phyloP scores from a whole-genome alignment of 2,329 filamentous ascomycete species.

The Celoporthe dispersa region DNA sequence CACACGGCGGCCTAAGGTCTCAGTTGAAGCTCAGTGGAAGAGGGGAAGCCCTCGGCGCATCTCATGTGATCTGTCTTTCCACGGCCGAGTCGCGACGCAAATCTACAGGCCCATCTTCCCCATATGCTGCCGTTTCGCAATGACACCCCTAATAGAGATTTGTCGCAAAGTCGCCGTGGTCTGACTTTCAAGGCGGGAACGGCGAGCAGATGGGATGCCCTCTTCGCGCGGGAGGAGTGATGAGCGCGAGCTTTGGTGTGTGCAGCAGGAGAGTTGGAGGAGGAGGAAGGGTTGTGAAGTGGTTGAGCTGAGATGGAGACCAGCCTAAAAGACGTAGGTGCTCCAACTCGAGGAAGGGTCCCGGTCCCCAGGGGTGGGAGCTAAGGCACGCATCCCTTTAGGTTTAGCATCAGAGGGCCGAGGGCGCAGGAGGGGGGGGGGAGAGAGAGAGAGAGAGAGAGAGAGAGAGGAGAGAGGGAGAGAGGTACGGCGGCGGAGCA shows the following conservation, averaged over 20 bases:
- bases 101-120: slow-evolving; percentile 29
- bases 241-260: background rate
- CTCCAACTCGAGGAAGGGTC: slow-evolving; percentile 10
- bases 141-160: background rate
- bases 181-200: background rate
- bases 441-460: background rate
- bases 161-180: background rate
- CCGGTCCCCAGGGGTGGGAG: slow-evolving; percentile 15
- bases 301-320: slow-evolving; percentile 19
- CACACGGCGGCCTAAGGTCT: background rate
- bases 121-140: slow-evolving; percentile 9
- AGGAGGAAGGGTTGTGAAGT: slow-evolving; percentile 13
- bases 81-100: slow-evolving; percentile 21
- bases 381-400: slow-evolving; percentile 6
- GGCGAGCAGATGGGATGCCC: slow-evolving; percentile 8
- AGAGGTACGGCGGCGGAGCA: background rate
- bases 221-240: background rate
- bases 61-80: slow-evolving; percentile 23
- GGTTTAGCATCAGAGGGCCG: slow-evolving; percentile 3
- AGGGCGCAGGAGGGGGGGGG: background rate
- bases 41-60: slow-evolving; percentile 15
- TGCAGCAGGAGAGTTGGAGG: slow-evolving; percentile 14
- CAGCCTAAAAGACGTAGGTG: slow-evolving; percentile 6
- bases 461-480: background rate
- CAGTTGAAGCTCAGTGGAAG: slow-evolving; percentile 12